Evolutionary conservation across 192 early-diverging fungal species (phyloP).

Genomic region (Backusella mclennaniae): DNA sequence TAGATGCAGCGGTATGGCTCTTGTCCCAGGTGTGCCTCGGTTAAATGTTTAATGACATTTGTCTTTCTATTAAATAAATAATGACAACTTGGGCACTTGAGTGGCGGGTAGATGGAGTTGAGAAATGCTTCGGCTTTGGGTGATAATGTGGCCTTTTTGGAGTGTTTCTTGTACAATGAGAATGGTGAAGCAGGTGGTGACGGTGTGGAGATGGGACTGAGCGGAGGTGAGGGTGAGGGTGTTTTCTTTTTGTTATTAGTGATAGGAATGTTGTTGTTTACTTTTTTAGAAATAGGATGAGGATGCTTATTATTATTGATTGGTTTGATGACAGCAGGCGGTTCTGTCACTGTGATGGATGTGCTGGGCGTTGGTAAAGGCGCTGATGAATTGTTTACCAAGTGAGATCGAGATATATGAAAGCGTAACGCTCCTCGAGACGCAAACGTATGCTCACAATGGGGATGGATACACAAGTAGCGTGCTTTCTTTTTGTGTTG

Average conservation of each 20-base stretch:
- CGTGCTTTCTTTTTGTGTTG: conserved; percentile 16
- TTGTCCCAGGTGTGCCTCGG: conserved; percentile 19
- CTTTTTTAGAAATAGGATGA: neutral
- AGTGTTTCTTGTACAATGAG: neutral
- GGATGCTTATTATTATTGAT: neutral
- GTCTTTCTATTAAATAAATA: conserved; percentile 28
- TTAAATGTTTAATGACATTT: conserved; percentile 34
- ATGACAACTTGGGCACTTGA: conserved; percentile 31
- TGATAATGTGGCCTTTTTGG: conserved; percentile 15
- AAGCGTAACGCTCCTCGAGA: conserved; percentile 32
- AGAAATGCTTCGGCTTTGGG: conserved; percentile 13
- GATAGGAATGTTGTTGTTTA: neutral
- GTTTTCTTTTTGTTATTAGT: neutral
- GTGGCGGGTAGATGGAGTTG: conserved; percentile 23
- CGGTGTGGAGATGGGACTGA: neutral
- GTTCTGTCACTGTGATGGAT: neutral
- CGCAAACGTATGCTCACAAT: conserved; percentile 19
- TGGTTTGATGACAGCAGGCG: neutral
- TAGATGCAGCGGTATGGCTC: conserved; percentile 35
- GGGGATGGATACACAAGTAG: conserved; percentile 34
- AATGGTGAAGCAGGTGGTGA: neutral
- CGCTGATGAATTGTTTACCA: neutral
- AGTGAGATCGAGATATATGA: conserved; percentile 31
- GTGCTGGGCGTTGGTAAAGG: neutral
- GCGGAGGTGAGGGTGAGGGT: neutral